Evolutionary conservation across 2,329 filamentous ascomycete species (phyloP).

Genomic region (Blumeria hordei): DNA sequence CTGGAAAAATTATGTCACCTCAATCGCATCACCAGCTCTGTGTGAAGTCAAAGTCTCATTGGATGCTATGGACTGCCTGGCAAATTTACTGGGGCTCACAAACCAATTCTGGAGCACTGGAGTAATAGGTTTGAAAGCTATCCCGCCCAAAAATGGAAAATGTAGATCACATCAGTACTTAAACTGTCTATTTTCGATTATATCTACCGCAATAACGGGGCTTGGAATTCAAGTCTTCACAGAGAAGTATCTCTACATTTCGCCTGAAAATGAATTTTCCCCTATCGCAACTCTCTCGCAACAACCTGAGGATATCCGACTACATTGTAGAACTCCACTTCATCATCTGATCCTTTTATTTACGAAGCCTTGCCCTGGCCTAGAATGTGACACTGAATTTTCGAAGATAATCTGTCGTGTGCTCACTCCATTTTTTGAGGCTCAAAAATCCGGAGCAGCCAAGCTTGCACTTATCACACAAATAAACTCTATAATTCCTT

Average conservation of each 20-base stretch:
- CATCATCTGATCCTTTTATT: slow-evolving; percentile 41
- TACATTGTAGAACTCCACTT: slow-evolving; percentile 31
- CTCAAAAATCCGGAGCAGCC: slow-evolving; percentile 15
- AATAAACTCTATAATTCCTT: slow-evolving; percentile 9
- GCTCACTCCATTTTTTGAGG: slow-evolving; percentile 32
- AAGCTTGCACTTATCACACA: slow-evolving; percentile 17
- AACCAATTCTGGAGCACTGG: slow-evolving; percentile 42
- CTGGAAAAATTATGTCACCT: slow-evolving; percentile 36
- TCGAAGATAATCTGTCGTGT: slow-evolving; percentile 20
- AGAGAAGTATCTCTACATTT: slow-evolving; percentile 27
- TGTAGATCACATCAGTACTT: slow-evolving; percentile 30
- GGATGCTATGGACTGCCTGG: slow-evolving; percentile 62
- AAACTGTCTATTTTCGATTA: slow-evolving; percentile 25
- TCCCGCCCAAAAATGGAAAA: slow-evolving; percentile 12
- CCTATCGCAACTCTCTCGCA: background rate
- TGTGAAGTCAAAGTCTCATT: slow-evolving; percentile 80
- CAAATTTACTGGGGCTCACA: slow-evolving; percentile 43
- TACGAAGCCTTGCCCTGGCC: slow-evolving; percentile 6
- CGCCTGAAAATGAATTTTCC: slow-evolving; percentile 19
- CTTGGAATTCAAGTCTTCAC: slow-evolving; percentile 37
- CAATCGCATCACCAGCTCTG: slow-evolving; percentile 40
- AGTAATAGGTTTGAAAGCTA: slow-evolving; percentile 13
- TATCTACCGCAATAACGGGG: slow-evolving; percentile 23
- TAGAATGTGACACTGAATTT: slow-evolving; percentile 10
- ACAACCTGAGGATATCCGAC: slow-evolving; percentile 13